Conservation (phyloP, 495 filamentous ascomycete genomes). For the Stereocaulon alpinum region DNA sequence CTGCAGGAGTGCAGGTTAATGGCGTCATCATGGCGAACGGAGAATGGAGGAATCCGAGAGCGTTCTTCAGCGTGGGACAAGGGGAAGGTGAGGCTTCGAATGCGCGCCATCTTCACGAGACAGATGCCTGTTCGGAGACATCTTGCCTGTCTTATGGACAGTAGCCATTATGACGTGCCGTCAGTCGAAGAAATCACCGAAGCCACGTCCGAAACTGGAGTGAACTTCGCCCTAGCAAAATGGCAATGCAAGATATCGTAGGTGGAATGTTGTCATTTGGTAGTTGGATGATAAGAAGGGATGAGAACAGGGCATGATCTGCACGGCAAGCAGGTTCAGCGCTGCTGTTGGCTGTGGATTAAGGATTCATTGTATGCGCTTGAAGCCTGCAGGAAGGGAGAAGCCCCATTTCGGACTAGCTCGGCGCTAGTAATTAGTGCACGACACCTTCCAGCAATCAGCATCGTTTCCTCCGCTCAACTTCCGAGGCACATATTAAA, state of each 20-base stretch:
- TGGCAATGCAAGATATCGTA: neutral
- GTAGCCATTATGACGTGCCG: neutral
- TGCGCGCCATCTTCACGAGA: neutral
- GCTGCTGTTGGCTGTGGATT: neutral
- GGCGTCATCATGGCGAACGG: slow-evolving; percentile 32
- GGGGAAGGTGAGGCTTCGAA: slow-evolving; percentile 11
- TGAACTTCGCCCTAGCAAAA: neutral
- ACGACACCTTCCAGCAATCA: neutral
- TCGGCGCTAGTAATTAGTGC: slow-evolving; percentile 2
- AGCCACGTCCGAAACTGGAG: neutral
- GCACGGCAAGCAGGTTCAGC: neutral
- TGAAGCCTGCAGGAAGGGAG: neutral
- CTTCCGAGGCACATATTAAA: neutral
- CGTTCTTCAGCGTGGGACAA: slow-evolving; percentile 6
- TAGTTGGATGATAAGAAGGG: neutral
- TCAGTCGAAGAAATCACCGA: neutral
- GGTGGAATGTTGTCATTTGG: neutral
- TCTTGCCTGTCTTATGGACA: slow-evolving; percentile 2
- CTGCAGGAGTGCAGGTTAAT: slow-evolving; percentile 34
- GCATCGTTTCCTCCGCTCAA: neutral
- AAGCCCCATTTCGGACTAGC: neutral
- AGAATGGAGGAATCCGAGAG: slow-evolving; percentile 34
- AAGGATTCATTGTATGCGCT: neutral
- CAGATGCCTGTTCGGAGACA: neutral
- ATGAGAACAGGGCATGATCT: neutral